Percentiles rank a stretch among this genome's conserved stretches.
phyloP scores from a whole-genome alignment of 768 basidiomycete species.

The Leccinum imitatum region DNA sequence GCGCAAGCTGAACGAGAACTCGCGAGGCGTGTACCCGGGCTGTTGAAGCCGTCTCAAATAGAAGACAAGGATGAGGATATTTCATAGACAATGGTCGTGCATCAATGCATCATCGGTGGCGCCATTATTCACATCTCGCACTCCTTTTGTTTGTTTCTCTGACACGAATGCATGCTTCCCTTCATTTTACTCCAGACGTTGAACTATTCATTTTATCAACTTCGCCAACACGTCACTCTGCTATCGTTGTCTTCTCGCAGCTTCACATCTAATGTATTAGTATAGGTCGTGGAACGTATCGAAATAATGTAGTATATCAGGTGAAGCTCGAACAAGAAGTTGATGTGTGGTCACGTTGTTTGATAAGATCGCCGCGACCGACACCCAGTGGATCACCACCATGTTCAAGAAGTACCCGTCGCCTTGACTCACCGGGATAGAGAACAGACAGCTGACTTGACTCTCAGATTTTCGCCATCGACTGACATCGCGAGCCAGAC shows the following conservation, averaged over 20 bases:
- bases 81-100: constrained; percentile 31
- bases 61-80: constrained; percentile 92
- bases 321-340: constrained; percentile 15
- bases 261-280: constrained; percentile 39
- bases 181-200: constrained; percentile 20
- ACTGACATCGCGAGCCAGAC: constrained; percentile 89
- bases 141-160: constrained; percentile 31
- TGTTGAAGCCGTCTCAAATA: constrained; percentile 93
- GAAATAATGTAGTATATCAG: constrained; percentile 28
- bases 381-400: constrained; percentile 25
- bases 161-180: constrained; percentile 26
- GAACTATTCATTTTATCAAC: constrained; percentile 31
- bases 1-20: constrained; percentile 82
- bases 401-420: constrained; percentile 75
- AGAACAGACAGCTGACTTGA: constrained; percentile 10
- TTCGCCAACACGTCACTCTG: constrained; percentile 23
- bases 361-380: constrained; percentile 14
- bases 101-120: constrained; percentile 21
- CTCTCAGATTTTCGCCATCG: constrained; percentile 60
- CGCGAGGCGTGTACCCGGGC: constrained; percentile 94
- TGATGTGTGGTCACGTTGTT: not conserved
- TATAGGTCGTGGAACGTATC: constrained; percentile 32
- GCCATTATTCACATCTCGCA: constrained; percentile 23
- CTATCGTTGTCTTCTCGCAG: constrained; percentile 33
- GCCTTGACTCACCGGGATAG: constrained; percentile 4